A percentile compares a stretch with the other conserved stretches of the same genome.
Evolutionary conservation across 108 stramenopile species (phyloP).

Genomic region (Nitzschia putrida): DNA sequence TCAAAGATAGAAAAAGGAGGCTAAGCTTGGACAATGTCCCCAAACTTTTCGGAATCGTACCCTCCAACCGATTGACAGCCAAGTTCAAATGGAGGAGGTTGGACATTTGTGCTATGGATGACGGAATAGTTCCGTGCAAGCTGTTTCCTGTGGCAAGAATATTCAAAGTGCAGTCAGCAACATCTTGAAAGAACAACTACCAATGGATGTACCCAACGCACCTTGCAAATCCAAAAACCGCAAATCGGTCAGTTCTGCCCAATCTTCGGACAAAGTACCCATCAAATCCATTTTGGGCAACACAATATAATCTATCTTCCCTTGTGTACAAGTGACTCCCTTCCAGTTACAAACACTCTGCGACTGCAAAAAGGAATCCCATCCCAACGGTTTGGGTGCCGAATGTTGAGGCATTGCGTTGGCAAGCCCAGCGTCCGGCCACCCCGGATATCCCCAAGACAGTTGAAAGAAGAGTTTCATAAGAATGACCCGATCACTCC

Average conservation of each 20-base stretch:
- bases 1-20: slow-evolving; percentile 3
- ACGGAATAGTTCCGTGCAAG: slow-evolving; percentile 45
- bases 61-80: slow-evolving; percentile 14
- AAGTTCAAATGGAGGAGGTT: slow-evolving; percentile 10
- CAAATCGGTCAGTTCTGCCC: slow-evolving; percentile 36
- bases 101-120: slow-evolving; percentile 14
- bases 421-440: slow-evolving; percentile 12
- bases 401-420: not conserved
- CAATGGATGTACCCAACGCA: not conserved
- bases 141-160: slow-evolving; percentile 20
- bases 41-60: slow-evolving; percentile 8
- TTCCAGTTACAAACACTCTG: slow-evolving; percentile 37
- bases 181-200: no score
- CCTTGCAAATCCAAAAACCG: slow-evolving; percentile 31
- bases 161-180: no score
- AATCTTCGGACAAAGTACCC: slow-evolving; percentile 42
- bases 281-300: slow-evolving; percentile 9
- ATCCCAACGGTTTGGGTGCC: not conserved
- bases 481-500: slow-evolving; percentile 40
- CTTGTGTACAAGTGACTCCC: slow-evolving; percentile 33
- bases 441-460: slow-evolving; percentile 25
- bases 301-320: slow-evolving; percentile 5
- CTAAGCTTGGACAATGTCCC: slow-evolving; percentile 9
- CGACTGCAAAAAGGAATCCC: slow-evolving; percentile 26
- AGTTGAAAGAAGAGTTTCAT: slow-evolving; percentile 29